Conservation (phyloP, 1,139 yeast species). For the Kazachstania sp. region DNA sequence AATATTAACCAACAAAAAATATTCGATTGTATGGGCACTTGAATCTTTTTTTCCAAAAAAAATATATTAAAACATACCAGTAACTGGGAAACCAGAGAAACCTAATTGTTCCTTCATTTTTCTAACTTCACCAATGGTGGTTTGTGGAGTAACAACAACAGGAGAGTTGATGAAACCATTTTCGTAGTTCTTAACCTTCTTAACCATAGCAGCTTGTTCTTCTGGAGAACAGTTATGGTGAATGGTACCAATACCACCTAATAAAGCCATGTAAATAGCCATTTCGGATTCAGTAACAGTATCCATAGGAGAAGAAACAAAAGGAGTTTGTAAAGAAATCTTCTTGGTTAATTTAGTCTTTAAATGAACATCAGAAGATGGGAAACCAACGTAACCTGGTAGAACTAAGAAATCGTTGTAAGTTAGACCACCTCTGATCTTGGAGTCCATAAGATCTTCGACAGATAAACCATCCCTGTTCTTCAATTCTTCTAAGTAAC, state of each 20-base stretch:
- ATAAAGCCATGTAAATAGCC: slow-evolving; percentile 98
- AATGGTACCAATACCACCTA: slow-evolving; percentile 98
- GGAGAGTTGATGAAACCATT: slow-evolving; percentile 97
- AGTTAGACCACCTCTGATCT: slow-evolving; percentile 88
- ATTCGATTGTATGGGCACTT: slow-evolving; percentile 4
- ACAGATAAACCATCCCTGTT: slow-evolving; percentile 81
- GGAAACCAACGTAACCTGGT: slow-evolving; percentile 91
- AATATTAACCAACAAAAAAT: slow-evolving; percentile 5
- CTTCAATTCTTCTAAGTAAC: slow-evolving; percentile 55
- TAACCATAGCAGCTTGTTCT: slow-evolving; percentile 98
- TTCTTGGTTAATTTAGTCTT: slow-evolving; percentile 86
- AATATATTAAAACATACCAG: slow-evolving; percentile 64
- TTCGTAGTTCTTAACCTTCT: slow-evolving; percentile 91
- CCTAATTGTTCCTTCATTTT: slow-evolving; percentile 65
- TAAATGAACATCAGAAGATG: slow-evolving; percentile 65
- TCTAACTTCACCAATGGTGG: slow-evolving; percentile 77
- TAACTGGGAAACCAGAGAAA: slow-evolving; percentile 96
- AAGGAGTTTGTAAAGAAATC: slow-evolving; percentile 86
- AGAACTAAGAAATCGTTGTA: slow-evolving; percentile 91
- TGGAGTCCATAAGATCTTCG: slow-evolving; percentile 79
- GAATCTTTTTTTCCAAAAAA: slow-evolving; percentile 1
- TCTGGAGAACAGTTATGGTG: slow-evolving; percentile 96
- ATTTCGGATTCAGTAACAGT: slow-evolving; percentile 94
- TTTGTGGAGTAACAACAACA: slow-evolving; percentile 65
- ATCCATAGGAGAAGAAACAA: slow-evolving; percentile 98